Evolutionary conservation across 2,329 filamentous ascomycete genomes (phyloP).

Genomic region (Exophiala phaeomuriformis): DNA sequence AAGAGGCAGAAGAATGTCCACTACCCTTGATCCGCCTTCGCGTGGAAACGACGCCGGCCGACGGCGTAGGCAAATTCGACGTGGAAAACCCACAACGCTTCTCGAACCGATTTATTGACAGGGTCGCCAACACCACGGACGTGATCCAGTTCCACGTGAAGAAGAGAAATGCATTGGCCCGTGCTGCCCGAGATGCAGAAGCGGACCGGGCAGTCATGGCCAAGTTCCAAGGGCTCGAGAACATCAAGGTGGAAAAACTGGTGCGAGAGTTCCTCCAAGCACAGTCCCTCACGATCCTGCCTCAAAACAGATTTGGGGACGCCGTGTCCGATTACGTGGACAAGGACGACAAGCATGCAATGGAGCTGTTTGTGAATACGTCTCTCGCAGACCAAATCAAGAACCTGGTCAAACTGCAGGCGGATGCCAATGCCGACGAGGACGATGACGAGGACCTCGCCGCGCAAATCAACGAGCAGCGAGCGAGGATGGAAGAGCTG

Average conservation of each 20-base stretch:
- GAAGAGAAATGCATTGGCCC: constrained; percentile 53
- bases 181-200: constrained; percentile 49
- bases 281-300: constrained; percentile 85
- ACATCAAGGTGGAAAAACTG: constrained; percentile 78
- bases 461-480: constrained; percentile 65
- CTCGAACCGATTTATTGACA: constrained; percentile 83
- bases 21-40: constrained; percentile 80
- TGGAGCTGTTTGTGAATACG: constrained; percentile 72
- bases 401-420: constrained; percentile 59
- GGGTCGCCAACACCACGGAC: constrained; percentile 88
- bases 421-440: constrained; percentile 58
- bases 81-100: constrained; percentile 94
- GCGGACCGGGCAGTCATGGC: constrained; percentile 58
- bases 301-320: constrained; percentile 85
- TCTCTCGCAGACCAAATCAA: constrained; percentile 64
- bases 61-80: constrained; percentile 71
- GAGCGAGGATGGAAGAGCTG: constrained; percentile 60
- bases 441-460: constrained; percentile 63
- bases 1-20: constrained; percentile 49
- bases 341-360: constrained; percentile 89
- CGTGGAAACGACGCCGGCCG: constrained; percentile 73
- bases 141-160: constrained; percentile 89
- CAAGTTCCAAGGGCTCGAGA: constrained; percentile 57
- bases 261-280: constrained; percentile 80
- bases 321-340: constrained; percentile 88